Conservation (phyloP, 352 stramenopile species). For the Phytophthora sansomeana region DNA sequence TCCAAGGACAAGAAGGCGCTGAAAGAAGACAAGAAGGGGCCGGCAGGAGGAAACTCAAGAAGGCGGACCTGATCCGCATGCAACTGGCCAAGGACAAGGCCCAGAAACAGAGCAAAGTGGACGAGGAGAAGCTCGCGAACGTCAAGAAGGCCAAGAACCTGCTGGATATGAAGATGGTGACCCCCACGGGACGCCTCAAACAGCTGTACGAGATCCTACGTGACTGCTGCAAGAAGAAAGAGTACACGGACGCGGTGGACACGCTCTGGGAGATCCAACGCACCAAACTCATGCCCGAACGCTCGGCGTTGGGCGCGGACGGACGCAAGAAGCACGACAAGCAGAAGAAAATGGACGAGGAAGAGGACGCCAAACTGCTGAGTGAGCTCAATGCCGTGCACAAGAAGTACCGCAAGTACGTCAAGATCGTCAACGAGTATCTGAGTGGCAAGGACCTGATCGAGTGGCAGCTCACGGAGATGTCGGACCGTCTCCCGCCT, state of each 20-base stretch:
- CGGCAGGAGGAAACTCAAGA: conserved; percentile 74
- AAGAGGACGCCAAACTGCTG: conserved; percentile 77
- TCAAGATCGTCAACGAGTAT: conserved; percentile 80
- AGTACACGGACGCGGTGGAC: conserved; percentile 86
- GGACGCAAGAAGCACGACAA: conserved; percentile 77
- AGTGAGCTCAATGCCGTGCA: conserved; percentile 74
- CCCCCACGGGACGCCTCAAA: conserved; percentile 79
- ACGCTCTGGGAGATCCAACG: conserved; percentile 91
- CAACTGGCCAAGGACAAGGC: conserved; percentile 89
- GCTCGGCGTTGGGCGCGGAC: conserved; percentile 43
- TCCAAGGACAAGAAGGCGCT: conserved; percentile 31
- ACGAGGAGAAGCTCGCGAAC: conserved; percentile 90
- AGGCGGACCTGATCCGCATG: conserved; percentile 88
- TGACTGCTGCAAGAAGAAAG: conserved; percentile 86
- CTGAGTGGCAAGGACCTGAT: conserved; percentile 79
- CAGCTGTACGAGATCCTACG: conserved; percentile 89
- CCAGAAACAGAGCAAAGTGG: conserved; percentile 88
- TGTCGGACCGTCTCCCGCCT: conserved; percentile 84
- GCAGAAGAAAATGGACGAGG: conserved; percentile 74
- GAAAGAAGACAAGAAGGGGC: conserved; percentile 57
- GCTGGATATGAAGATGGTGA: conserved; percentile 89
- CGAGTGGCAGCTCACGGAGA: conserved; percentile 88
- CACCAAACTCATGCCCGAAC: conserved; percentile 64
- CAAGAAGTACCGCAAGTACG: conserved; percentile 91
- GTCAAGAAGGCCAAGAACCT: conserved; percentile 87